A percentile compares a stretch with the other conserved stretches of the same genome.
Evolutionary conservation across 345 rosid species (phyloP).

Genomic region (Crucihimalaya himalaica): DNA sequence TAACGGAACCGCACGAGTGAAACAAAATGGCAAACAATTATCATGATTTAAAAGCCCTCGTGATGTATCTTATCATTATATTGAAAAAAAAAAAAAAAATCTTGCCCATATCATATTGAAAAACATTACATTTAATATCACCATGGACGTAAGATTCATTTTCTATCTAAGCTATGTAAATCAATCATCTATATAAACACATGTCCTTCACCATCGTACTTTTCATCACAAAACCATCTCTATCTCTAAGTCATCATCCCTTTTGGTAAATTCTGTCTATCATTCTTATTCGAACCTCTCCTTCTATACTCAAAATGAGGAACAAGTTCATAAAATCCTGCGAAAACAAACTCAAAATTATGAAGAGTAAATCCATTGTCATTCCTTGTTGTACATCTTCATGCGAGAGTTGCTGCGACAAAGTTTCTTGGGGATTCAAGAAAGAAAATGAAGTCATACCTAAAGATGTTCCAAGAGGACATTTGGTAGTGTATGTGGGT

Average conservation of each 20-base stretch:
- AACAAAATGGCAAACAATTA: constrained; percentile 23
- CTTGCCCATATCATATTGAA: constrained; percentile 41
- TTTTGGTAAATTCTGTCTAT: background rate
- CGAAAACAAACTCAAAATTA: constrained; percentile 54
- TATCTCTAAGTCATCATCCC: background rate
- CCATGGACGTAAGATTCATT: constrained; percentile 25
- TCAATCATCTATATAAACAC: constrained; percentile 40
- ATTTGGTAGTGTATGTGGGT: constrained; percentile 80
- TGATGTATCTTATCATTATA: constrained; percentile 15
- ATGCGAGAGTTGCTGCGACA: constrained; percentile 50
- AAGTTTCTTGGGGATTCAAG: constrained; percentile 53
- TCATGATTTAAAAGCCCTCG: constrained; percentile 30
- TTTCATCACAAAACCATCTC: constrained; percentile 32
- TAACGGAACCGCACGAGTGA: constrained; percentile 49
- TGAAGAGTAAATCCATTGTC: constrained; percentile 47
- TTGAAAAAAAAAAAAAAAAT: background rate
- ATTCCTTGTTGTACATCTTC: constrained; percentile 51
- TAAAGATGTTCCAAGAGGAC: constrained; percentile 84
- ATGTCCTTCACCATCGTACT: constrained; percentile 33
- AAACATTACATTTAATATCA: constrained; percentile 54
- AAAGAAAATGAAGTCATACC: constrained; percentile 56
- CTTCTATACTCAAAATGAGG: constrained; percentile 37
- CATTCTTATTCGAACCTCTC: background rate
- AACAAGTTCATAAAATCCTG: constrained; percentile 50
- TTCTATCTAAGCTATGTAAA: constrained; percentile 18